phyloP scores from a whole-genome alignment of 768 basidiomycete genomes.

The Scleroderma citrinum region DNA sequence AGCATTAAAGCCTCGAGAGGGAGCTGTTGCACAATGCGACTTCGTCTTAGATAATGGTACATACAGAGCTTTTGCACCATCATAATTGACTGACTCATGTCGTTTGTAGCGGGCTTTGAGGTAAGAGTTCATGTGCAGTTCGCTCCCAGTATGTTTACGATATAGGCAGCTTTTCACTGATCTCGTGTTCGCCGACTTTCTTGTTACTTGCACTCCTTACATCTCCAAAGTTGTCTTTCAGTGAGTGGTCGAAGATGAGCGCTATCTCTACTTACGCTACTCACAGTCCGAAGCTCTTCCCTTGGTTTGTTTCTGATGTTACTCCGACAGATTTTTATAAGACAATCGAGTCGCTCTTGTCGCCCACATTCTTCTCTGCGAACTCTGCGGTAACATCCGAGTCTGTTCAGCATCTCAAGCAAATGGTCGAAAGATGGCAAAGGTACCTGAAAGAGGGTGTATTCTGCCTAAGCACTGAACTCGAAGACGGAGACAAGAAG shows the following conservation, averaged over 20 bases:
- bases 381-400: constrained; percentile 14
- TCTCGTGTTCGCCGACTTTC: constrained; percentile 86
- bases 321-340: constrained; percentile 76
- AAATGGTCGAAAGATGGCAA: constrained; percentile 69
- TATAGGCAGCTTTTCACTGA: constrained; percentile 78
- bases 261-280: constrained; percentile 8
- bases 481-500: constrained; percentile 25
- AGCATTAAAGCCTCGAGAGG: constrained; percentile 37
- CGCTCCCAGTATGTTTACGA: not conserved
- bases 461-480: constrained; percentile 55
- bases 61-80: constrained; percentile 3
- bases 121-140: constrained; percentile 31
- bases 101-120: constrained; percentile 77
- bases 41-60: constrained; percentile 89
- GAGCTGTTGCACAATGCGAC: constrained; percentile 49
- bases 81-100: not conserved
- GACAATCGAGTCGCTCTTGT: constrained; percentile 52
- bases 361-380: constrained; percentile 51
- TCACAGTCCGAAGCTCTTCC: constrained; percentile 82
- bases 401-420: constrained; percentile 39
- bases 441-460: constrained; percentile 60
- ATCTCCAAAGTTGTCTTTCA: constrained; percentile 84
- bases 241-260: constrained; percentile 38
- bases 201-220: constrained; percentile 84
- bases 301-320: constrained; percentile 97